phyloP scores from a whole-genome alignment of 164 flowering plant species.

The grape (Vitis vinifera) region DNA sequence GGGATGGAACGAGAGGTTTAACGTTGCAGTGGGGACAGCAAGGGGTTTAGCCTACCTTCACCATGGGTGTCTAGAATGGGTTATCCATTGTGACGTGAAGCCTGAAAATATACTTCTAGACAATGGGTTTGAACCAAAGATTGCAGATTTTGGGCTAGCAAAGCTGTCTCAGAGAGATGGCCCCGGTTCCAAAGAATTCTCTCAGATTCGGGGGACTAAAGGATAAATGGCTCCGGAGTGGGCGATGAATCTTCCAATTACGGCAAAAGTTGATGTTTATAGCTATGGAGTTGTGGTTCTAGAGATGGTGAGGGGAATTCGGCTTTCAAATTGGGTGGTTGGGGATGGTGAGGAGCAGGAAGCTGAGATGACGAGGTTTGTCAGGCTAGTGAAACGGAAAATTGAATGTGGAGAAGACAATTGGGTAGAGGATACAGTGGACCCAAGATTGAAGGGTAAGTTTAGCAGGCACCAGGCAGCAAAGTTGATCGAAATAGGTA shows the following conservation, averaged over 20 bases:
- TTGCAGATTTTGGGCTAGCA: constrained; percentile 34
- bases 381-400: constrained; percentile 21
- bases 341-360: constrained; percentile 19
- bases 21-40: constrained; percentile 33
- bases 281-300: constrained; percentile 37
- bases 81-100: constrained; percentile 23
- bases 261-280: constrained; percentile 35
- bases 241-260: constrained; percentile 30
- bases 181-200: constrained; percentile 14
- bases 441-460: constrained; percentile 23
- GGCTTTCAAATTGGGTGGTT: constrained; percentile 18
- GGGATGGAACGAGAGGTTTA: constrained; percentile 28
- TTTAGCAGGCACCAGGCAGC: constrained; percentile 18
- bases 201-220: constrained; percentile 28
- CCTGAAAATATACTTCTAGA: no score
- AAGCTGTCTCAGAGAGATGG: constrained; percentile 23
- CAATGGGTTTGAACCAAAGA: background rate
- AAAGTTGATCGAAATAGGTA: constrained; percentile 19
- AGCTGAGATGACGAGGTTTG: constrained; percentile 19
- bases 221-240: constrained; percentile 45
- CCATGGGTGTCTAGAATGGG: constrained; percentile 40
- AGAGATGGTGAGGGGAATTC: constrained; percentile 28
- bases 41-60: constrained; percentile 37
- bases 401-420: constrained; percentile 13
- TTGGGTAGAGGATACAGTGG: constrained; percentile 30